These are phyloP conservation scores for Iris pallida DNA, from an alignment of 116 monocot species.

Conservation along the genomic window DNA sequence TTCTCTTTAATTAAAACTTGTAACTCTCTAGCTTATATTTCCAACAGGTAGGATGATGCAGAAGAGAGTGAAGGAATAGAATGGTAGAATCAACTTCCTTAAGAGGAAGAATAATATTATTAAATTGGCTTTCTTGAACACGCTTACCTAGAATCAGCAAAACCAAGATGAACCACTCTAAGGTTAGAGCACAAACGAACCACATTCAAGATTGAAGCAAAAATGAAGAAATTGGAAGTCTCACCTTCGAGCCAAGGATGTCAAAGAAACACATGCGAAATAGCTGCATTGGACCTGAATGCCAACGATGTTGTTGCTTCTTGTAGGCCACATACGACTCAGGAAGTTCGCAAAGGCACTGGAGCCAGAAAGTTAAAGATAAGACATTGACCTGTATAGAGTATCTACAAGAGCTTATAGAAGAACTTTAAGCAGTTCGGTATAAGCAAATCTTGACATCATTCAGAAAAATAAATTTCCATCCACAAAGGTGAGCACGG, in stretches of 20 bases:
- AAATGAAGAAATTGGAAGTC: too few relatives aligned
- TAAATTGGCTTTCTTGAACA: conserved; percentile 51
- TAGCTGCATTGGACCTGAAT: conserved; percentile 80
- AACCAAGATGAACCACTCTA: neutral
- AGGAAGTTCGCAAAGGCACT: conserved; percentile 74
- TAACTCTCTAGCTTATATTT: too few relatives aligned
- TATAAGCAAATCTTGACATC: conserved; percentile 33
- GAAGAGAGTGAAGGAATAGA: conserved; percentile 75
- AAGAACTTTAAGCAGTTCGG: neutral
- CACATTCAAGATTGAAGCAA: too few relatives aligned
- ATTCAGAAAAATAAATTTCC: conserved; percentile 38
- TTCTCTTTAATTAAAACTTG: too few relatives aligned
- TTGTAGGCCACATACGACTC: conserved; percentile 69
- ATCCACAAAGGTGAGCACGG: conserved; percentile 50
- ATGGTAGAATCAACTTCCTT: conserved; percentile 63
- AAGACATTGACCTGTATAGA: neutral
- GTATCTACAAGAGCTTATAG: neutral
- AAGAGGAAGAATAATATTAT: conserved; percentile 75
- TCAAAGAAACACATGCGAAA: conserved; percentile 65
- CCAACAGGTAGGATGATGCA: conserved; percentile 72
- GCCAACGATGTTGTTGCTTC: conserved; percentile 77
- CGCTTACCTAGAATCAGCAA: conserved; percentile 36
- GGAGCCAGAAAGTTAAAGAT: too few relatives aligned
- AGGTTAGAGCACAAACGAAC: conserved; percentile 52
- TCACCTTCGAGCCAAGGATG: too few relatives aligned